phyloP scores from a whole-genome alignment of 106 monocot genomes.

The Platanthera guangdongensis region DNA sequence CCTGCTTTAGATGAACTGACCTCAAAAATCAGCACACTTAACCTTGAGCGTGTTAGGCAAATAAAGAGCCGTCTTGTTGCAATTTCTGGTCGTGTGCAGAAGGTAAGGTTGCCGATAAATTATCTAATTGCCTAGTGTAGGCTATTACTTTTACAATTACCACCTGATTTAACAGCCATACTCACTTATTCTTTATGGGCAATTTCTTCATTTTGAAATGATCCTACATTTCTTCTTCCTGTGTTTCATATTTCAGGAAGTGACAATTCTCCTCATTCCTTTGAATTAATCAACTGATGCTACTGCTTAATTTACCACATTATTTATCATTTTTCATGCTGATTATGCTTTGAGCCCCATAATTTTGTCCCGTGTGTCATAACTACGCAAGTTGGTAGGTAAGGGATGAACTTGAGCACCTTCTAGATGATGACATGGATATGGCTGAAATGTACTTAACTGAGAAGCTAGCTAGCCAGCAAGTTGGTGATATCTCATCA shows the following conservation, averaged over 20 bases:
- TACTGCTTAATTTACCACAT: constrained; percentile 2
- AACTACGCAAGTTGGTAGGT: constrained; percentile 30
- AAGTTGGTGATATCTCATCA: constrained; percentile 16
- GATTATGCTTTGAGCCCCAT: neutral
- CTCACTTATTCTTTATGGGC: neutral
- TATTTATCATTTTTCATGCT: neutral
- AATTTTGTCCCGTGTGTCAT: neutral
- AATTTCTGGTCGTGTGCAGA: constrained; percentile 66
- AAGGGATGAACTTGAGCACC: constrained; percentile 90
- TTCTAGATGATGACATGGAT: constrained; percentile 93
- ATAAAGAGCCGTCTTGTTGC: constrained; percentile 78
- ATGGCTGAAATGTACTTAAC: constrained; percentile 98
- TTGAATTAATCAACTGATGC: neutral
- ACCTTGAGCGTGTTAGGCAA: constrained; percentile 62
- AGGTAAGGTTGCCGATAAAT: constrained; percentile 24
- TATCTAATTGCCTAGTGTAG: neutral
- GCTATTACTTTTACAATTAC: neutral
- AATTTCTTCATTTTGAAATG: neutral
- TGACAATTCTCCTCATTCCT: neutral
- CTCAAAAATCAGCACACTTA: constrained; percentile 65
- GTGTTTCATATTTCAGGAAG: neutral
- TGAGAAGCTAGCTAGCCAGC: constrained; percentile 43
- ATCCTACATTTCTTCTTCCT: neutral
- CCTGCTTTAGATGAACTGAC: constrained; percentile 75
- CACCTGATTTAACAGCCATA: neutral